Evolutionary conservation across 2,329 filamentous ascomycete genomes (phyloP).

Genomic region (Triangularia setosa): DNA sequence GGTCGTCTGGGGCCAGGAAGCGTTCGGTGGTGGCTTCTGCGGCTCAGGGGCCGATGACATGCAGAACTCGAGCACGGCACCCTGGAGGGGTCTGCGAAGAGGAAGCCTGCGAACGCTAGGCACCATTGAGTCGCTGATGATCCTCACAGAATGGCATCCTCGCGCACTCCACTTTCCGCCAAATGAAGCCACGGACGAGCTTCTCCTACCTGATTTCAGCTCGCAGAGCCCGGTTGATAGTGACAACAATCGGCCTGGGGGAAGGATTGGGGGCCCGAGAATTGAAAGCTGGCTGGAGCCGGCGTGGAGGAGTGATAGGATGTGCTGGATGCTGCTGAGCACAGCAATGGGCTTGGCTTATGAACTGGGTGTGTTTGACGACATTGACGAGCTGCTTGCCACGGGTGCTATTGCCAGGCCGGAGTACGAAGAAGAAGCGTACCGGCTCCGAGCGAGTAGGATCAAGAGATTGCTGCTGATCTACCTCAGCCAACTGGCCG

Average conservation of each 20-base stretch:
- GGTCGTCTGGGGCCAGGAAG: constrained; percentile 92
- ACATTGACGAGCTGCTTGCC: constrained; percentile 68
- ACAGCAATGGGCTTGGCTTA: constrained; percentile 87
- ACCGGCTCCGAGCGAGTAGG: constrained; percentile 72
- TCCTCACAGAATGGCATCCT: constrained; percentile 96
- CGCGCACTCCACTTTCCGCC: constrained; percentile 90
- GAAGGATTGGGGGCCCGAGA: constrained; percentile 71
- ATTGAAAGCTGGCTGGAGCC: constrained; percentile 97
- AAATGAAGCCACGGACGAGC: constrained; percentile 67
- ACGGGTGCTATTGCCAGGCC: constrained; percentile 57
- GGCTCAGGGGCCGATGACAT: constrained; percentile 62
- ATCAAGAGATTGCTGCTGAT: constrained; percentile 84
- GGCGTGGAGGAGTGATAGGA: constrained; percentile 87
- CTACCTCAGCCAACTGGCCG: constrained; percentile 91
- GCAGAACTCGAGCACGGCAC: constrained; percentile 63
- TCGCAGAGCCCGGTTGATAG: constrained; percentile 38
- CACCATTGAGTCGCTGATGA: constrained; percentile 89
- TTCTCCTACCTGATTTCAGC: constrained; percentile 61
- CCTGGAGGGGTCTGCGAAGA: constrained; percentile 66
- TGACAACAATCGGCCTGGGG: constrained; percentile 39
- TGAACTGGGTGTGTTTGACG: constrained; percentile 92
- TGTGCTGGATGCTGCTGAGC: constrained; percentile 97
- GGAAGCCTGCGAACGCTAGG: constrained; percentile 84
- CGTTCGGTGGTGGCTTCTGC: constrained; percentile 85
- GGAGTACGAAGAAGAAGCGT: constrained; percentile 70